These are phyloP conservation scores for Phytophthora hibernalis DNA, from an alignment of 352 stramenopile species.

Conservation along the genomic window DNA sequence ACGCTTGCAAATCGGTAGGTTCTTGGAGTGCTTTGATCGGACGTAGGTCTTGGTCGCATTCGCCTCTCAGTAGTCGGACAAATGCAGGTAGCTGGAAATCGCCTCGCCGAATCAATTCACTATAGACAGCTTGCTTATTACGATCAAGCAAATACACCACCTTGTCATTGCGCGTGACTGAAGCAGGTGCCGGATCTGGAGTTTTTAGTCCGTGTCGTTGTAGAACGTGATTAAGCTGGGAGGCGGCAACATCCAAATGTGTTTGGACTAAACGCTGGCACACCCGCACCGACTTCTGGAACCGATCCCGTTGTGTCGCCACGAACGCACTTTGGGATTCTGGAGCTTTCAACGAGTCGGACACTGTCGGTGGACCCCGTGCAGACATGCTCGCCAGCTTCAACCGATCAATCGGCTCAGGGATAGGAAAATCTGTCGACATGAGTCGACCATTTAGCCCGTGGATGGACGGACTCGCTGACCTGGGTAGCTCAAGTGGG, in stretches of 20 bases:
- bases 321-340: too few species aligned
- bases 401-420: not conserved
- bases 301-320: too few species aligned
- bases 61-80: constrained; percentile 1
- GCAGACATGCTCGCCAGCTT: not conserved
- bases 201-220: not conserved
- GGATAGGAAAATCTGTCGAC: not conserved
- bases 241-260: not conserved
- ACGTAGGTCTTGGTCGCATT: not conserved
- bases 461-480: not conserved
- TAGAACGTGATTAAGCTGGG: not conserved
- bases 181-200: not conserved
- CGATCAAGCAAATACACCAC: not conserved
- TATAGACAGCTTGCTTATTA: constrained; percentile 15
- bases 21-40: not conserved
- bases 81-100: constrained; percentile 11
- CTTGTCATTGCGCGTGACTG: not conserved
- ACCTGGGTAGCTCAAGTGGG: not conserved
- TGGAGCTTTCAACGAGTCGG: too few species aligned
- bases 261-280: not conserved
- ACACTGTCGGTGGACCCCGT: not conserved
- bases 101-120: constrained; percentile 3
- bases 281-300: not conserved
- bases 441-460: too few species aligned
- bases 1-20: not conserved